These are phyloP conservation scores for Hypoxylon lienhwacheense DNA, from an alignment of 495 filamentous ascomycete genomes.

Conservation along the genomic window DNA sequence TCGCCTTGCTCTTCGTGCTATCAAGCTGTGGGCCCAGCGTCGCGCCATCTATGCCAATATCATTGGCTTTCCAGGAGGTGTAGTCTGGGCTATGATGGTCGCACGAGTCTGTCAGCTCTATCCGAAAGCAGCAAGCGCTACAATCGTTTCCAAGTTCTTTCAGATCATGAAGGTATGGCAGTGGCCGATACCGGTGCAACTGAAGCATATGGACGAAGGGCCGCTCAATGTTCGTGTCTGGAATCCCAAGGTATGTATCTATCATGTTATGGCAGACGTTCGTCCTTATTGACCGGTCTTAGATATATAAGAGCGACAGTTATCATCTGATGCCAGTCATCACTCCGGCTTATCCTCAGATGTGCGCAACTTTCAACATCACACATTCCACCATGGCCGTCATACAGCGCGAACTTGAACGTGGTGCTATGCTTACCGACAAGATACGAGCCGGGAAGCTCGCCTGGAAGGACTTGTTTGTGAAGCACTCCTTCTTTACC, in stretches of 20 bases:
- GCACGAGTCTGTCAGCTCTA: slow-evolving; percentile 97
- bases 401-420: slow-evolving; percentile 78
- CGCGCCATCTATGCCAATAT: slow-evolving; percentile 94
- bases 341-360: slow-evolving; percentile 91
- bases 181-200: slow-evolving; percentile 87
- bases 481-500: slow-evolving; percentile 89
- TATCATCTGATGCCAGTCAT: slow-evolving; percentile 96
- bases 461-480: slow-evolving; percentile 86
- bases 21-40: slow-evolving; percentile 95
- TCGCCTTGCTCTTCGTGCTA: slow-evolving; percentile 79
- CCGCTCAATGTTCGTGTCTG: slow-evolving; percentile 81
- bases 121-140: slow-evolving; percentile 82
- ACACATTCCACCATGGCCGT: slow-evolving; percentile 80
- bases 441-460: slow-evolving; percentile 74
- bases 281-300: slow-evolving; percentile 32
- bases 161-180: slow-evolving; percentile 85
- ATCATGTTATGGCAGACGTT: not conserved
- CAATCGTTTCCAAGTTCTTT: slow-evolving; percentile 91
- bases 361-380: slow-evolving; percentile 96
- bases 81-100: slow-evolving; percentile 97
- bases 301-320: slow-evolving; percentile 80
- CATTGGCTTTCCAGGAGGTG: slow-evolving; percentile 92
- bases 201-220: slow-evolving; percentile 86
- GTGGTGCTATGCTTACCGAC: slow-evolving; percentile 75
- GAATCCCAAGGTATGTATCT: slow-evolving; percentile 78